Conservation (phyloP, 169 alveolate genomes). For the Plasmodium sp. region DNA sequence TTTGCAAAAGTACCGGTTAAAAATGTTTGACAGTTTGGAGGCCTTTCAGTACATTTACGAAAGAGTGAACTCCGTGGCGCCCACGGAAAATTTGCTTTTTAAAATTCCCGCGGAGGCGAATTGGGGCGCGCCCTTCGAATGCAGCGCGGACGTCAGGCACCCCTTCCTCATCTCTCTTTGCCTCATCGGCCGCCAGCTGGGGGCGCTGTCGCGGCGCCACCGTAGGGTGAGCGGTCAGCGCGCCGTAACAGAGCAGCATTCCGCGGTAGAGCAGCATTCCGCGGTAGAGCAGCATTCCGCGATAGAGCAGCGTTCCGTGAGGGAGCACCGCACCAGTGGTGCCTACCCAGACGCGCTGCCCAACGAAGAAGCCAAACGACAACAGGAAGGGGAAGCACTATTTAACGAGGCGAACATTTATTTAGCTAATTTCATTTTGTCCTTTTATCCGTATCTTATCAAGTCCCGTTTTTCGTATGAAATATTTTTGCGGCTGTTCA, state of each 20-base stretch:
- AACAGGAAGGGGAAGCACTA: background rate
- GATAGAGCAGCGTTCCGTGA: background rate
- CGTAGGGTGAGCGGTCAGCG: background rate
- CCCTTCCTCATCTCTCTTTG: background rate
- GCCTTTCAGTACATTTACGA: conserved; percentile 21
- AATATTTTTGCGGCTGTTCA: conserved; percentile 31
- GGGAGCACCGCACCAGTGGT: background rate
- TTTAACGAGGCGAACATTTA: conserved; percentile 11
- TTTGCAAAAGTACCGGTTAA: conserved; percentile 17
- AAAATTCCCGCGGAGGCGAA: background rate
- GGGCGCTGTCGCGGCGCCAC: background rate
- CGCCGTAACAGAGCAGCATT: background rate
- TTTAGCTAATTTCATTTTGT: conserved; percentile 3
- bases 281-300: background rate
- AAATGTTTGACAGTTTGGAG: background rate
- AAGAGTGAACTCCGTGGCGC: conserved; percentile 14
- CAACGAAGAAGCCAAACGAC: background rate
- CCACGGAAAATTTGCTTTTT: background rate
- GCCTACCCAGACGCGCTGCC: background rate
- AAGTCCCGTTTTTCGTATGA: conserved; percentile 30
- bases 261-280: background rate
- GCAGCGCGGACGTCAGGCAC: background rate
- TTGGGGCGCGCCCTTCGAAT: background rate
- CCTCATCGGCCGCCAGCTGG: background rate
- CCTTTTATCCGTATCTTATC: conserved; percentile 59